phyloP scores from a whole-genome alignment of 169 alveolate genomes.

The Cyclospora cayetanensis region DNA sequence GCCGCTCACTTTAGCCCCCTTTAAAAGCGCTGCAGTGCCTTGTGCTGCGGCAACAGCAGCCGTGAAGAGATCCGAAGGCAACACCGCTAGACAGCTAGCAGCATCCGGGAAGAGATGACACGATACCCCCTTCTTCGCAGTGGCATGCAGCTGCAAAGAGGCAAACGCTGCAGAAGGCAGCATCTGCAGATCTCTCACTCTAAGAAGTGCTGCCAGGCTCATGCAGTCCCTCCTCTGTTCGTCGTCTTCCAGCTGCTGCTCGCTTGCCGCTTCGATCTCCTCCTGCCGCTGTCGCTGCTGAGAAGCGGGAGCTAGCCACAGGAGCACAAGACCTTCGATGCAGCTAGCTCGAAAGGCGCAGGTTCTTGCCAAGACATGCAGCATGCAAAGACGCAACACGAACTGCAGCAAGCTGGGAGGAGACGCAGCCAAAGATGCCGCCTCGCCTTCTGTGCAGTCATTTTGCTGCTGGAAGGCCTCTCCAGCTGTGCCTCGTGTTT shows the following conservation, averaged over 20 bases:
- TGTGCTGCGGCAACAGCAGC: constrained; percentile 67
- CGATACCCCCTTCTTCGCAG: constrained; percentile 9
- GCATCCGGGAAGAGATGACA: constrained; percentile 36
- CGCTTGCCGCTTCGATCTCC: constrained; percentile 1
- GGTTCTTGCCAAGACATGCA: constrained; percentile 58
- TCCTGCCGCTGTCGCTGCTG: constrained; percentile 37
- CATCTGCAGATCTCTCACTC: constrained; percentile 42
- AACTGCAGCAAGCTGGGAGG: constrained; percentile 58
- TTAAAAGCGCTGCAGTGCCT: background rate
- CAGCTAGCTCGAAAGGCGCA: constrained; percentile 56
- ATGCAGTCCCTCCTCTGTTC: constrained; percentile 21
- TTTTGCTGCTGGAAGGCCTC: background rate
- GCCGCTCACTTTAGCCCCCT: too few relatives aligned
- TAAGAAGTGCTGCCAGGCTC: constrained; percentile 24
- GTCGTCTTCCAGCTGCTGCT: background rate
- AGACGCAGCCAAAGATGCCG: background rate
- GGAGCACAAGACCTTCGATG: constrained; percentile 15
- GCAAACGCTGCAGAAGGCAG: constrained; percentile 64
- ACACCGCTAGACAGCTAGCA: constrained; percentile 51
- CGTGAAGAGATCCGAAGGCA: constrained; percentile 40
- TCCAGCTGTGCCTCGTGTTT: background rate
- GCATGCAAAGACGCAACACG: constrained; percentile 54
- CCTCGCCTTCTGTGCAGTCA: background rate
- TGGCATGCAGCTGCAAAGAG: constrained; percentile 56
- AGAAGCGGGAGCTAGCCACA: constrained; percentile 8